Base-by-base conservation (phyloP, 2,329 filamentous ascomycete species). In the Exophiala viscosa region DNA sequence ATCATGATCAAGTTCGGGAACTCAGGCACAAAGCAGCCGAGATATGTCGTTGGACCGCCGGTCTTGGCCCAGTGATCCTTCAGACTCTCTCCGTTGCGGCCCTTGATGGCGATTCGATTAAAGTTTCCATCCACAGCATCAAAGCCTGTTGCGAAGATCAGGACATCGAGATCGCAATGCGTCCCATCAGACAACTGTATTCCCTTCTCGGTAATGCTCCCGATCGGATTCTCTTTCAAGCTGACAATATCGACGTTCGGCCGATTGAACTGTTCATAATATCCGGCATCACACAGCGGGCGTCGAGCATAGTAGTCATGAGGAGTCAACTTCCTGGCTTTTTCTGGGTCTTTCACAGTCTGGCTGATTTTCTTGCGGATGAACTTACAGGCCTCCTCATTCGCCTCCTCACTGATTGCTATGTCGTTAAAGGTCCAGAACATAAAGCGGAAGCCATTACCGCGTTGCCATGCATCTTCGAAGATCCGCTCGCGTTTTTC, bases 361-460 rank as follows among this genome's bases (percentile, higher is more conserved):
- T 67, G 68, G 1, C 76, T 71, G 0, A 73, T 75, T 65, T 80
- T 81, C 57, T 73, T 71, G 1, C 69, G 71, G 76, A 80, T 83
- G 62, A 82, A 82, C 3, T 74, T 68, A 60, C 82, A 83, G 0
- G 73, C 69, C 46, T 74, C 70, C 15, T 71, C 64, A 58, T 84
- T 84, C 1, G 76, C 76, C 10, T 76, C 70, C 0, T 65, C 50
- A 53, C 73, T 62, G 15, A 59, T 61, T 5, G 64, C 52, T 17
- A 71, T 61, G 55, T 75, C 72, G 8, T 59, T 58, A 59, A 72
- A 75, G 2, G 53, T 65, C 32, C 65, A 58, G 45, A 73, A 65
- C 68, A 66, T 67, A 56, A 66, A 73, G n/a, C 64, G 45, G 62
- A 73, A 73, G 5, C 69, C 69, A 13, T 55, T 59, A 48, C 68